Evolutionary conservation across 2,329 filamentous ascomycete genomes (phyloP).

Genomic region (Colletotrichum endophyticum): DNA sequence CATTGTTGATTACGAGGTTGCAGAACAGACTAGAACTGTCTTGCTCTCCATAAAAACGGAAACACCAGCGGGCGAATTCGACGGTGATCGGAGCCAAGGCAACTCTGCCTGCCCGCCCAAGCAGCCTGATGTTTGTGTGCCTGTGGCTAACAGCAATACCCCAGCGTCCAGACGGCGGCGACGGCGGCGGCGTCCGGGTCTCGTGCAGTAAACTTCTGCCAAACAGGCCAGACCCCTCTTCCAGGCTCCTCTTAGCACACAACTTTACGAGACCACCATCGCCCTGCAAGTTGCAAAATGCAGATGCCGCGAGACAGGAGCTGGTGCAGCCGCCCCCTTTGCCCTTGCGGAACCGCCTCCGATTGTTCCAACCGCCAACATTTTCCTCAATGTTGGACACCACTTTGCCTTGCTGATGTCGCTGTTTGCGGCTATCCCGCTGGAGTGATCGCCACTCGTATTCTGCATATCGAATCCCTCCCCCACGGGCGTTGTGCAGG

Average conservation of each 20-base stretch:
- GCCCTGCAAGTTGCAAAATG: not conserved
- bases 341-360: not conserved
- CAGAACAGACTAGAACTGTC: slow-evolving; percentile 4
- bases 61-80: not conserved
- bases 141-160: not conserved
- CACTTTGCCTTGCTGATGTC: not conserved
- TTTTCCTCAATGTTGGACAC: not conserved
- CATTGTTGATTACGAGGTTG: slow-evolving; percentile 21
- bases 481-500: not conserved
- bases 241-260: not conserved
- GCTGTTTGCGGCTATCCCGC: slow-evolving; percentile 7
- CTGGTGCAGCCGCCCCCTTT: not conserved
- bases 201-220: not conserved
- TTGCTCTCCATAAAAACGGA: slow-evolving; percentile 12
- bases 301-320: not conserved
- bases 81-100: not conserved
- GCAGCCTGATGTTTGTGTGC: not conserved
- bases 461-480: slow-evolving; percentile 8
- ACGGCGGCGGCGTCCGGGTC: not conserved
- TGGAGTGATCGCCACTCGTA: slow-evolving; percentile 20
- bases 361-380: not conserved
- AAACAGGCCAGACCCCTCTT: not conserved
- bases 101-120: not conserved
- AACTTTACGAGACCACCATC: slow-evolving; percentile 14
- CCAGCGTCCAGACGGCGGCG: not conserved